Conservation (phyloP, 164 flowering plant genomes). For the Hamamelis virginiana region DNA sequence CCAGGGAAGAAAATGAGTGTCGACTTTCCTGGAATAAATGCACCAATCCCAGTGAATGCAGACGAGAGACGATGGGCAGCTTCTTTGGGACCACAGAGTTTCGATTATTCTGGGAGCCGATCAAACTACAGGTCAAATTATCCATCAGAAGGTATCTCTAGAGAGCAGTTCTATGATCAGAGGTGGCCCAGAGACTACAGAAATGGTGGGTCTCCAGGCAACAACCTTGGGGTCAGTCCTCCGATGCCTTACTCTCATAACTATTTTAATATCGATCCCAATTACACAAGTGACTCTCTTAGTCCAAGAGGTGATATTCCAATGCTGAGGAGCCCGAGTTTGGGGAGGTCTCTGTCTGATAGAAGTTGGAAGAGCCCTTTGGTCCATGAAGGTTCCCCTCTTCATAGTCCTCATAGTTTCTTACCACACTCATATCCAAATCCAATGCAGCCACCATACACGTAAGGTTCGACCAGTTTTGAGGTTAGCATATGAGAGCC, state of each 20-base stretch:
- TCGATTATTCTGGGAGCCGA: slow-evolving; percentile 26
- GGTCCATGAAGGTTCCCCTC: background rate
- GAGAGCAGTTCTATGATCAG: slow-evolving; percentile 35
- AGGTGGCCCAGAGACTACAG: slow-evolving; percentile 41
- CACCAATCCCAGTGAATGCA: slow-evolving; percentile 78
- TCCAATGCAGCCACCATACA: background rate
- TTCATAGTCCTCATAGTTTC: background rate
- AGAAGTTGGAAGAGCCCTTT: background rate
- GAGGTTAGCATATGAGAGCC: background rate
- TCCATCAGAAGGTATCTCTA: slow-evolving; percentile 34
- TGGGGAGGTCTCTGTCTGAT: background rate
- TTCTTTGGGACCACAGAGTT: slow-evolving; percentile 20
- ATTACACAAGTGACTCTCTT: background rate
- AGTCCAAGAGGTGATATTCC: background rate
- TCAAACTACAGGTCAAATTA: slow-evolving; percentile 30
- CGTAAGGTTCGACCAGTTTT: background rate
- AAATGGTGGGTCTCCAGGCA: slow-evolving; percentile 63
- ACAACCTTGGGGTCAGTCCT: slow-evolving; percentile 33
- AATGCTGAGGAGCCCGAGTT: background rate
- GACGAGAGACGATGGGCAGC: slow-evolving; percentile 60
- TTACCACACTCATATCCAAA: slow-evolving; percentile 2
- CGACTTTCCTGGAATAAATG: slow-evolving; percentile 82
- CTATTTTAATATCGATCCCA: slow-evolving; percentile 30
- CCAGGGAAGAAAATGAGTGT: slow-evolving; percentile 58
- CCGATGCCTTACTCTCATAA: slow-evolving; percentile 38